Conservation (phyloP, 2,329 filamentous ascomycete genomes). For the Fusarium coicis region DNA sequence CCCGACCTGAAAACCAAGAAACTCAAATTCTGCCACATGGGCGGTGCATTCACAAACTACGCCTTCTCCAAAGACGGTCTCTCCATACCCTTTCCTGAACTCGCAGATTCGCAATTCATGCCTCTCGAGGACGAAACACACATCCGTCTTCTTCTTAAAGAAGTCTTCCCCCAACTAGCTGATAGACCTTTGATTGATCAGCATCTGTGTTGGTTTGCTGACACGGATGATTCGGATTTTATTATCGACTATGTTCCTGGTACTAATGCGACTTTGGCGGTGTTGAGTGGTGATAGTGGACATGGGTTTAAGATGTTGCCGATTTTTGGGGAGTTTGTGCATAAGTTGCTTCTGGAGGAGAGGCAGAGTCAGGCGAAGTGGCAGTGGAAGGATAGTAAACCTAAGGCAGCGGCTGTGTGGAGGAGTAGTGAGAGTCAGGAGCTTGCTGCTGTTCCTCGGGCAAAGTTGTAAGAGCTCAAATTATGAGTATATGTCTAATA, state of each 20-base stretch:
- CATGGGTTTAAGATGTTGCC: constrained; percentile 33
- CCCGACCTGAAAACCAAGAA: constrained; percentile 25
- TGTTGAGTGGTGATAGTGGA: constrained; percentile 20
- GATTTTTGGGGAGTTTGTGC: constrained; percentile 23
- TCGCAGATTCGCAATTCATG: constrained; percentile 27
- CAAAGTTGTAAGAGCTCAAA: constrained; percentile 19
- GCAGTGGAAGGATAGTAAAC: constrained; percentile 29
- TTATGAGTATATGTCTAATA: neutral
- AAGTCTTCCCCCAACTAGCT: constrained; percentile 8
- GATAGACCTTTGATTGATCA: constrained; percentile 21
- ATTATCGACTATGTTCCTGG: constrained; percentile 30
- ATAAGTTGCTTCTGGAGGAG: constrained; percentile 12
- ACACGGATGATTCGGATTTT: constrained; percentile 30
- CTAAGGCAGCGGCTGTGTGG: constrained; percentile 22
- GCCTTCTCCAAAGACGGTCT: constrained; percentile 25
- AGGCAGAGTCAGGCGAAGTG: constrained; percentile 19
- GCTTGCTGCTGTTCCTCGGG: constrained; percentile 17
- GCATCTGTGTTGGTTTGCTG: constrained; percentile 29
- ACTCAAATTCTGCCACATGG: constrained; percentile 33
- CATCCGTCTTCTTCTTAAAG: constrained; percentile 16
- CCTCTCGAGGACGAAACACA: constrained; percentile 24
- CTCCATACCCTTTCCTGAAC: neutral
- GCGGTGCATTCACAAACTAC: constrained; percentile 28
- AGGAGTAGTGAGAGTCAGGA: constrained; percentile 31
- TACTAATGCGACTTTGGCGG: constrained; percentile 8